Evolutionary conservation across 208 protist species (phyloP).

Genomic region (Acanthamoeba lugdunensis): DNA sequence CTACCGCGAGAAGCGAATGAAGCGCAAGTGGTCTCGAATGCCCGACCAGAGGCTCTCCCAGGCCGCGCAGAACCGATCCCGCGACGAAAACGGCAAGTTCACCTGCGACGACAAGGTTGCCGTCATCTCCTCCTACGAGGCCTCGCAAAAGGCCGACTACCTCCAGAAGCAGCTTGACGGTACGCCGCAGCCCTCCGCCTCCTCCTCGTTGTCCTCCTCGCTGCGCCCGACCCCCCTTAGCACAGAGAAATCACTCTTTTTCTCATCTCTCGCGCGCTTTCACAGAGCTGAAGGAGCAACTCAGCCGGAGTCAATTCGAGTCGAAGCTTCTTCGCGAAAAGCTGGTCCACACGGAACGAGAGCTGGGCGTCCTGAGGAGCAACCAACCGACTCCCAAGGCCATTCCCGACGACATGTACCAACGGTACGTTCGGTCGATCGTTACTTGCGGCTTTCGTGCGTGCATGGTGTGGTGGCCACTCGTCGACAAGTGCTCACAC

Average conservation of each 20-base stretch:
- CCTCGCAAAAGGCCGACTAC: constrained; percentile 28
- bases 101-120: not conserved
- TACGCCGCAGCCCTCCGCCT: not conserved
- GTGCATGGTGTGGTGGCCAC: not conserved
- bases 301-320: constrained; percentile 37
- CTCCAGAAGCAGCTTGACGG: constrained; percentile 51
- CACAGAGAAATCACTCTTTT: not conserved
- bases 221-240: not conserved
- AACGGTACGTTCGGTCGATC: not conserved
- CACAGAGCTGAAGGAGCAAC: constrained; percentile 28
- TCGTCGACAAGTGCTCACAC: not conserved
- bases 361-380: constrained; percentile 13
- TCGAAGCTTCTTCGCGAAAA: constrained; percentile 53
- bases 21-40: constrained; percentile 36
- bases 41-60: constrained; percentile 22
- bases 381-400: constrained; percentile 20
- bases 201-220: not conserved
- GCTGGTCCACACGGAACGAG: constrained; percentile 27
- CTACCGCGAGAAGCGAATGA: constrained; percentile 44
- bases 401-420: constrained; percentile 27
- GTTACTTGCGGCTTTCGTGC: not conserved
- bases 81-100: constrained; percentile 45
- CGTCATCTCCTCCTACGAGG: not conserved
- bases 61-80: constrained; percentile 22
- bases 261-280: not conserved